Base-by-base conservation (phyloP, 192 early-diverging fungal species). In the Diversispora eburnea region DNA sequence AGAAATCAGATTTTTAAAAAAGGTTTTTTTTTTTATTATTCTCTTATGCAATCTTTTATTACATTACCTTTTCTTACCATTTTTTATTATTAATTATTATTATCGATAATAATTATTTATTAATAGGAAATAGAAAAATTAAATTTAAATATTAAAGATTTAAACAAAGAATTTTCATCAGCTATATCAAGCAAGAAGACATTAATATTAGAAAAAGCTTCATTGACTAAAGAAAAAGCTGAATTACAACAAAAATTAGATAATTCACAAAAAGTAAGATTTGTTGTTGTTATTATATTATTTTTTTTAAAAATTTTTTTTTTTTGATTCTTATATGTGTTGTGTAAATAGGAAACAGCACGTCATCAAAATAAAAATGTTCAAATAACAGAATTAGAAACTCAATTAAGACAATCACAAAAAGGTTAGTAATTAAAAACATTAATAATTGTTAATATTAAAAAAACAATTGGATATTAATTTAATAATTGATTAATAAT, bases 101-200 rank as follows among this genome's bases (percentile, higher is more conserved):
- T 33, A 33, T 33, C 25, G 25, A 33, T 33, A 33, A 33, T 33
- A 33, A 33, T 33, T 33, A 33, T 33, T 33, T 33, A 33, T 33
- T 33, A 33, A 63, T 54, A 73, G 72, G 72, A 73, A 64, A 64
- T 64, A 39, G 61, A 73, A 62, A 73, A 64, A 63, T 42, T 64
- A 52, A 64, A 17, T 19, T 48, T 48, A 17, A 73, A 65, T 25
- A 51, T 64, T 10, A 49, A 20, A 55, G 61, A 64, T 20, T 54
- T 73, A n/a, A 61, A 73, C 19, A 19, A 46, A 1, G 72, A 73
- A 45, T 39, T 64, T 0, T 48, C 47, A 42, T 73, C 72, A 41
- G 17, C 43, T 19, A 64, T 5, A 12, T 20, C 72, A 4, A 64
- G 43, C n/a, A 73, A 64, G 25, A 73, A 64, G 20, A 1, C 58